Evolutionary conservation across 83 land plant species (phyloP).

Genomic region (Thuja plicata): DNA sequence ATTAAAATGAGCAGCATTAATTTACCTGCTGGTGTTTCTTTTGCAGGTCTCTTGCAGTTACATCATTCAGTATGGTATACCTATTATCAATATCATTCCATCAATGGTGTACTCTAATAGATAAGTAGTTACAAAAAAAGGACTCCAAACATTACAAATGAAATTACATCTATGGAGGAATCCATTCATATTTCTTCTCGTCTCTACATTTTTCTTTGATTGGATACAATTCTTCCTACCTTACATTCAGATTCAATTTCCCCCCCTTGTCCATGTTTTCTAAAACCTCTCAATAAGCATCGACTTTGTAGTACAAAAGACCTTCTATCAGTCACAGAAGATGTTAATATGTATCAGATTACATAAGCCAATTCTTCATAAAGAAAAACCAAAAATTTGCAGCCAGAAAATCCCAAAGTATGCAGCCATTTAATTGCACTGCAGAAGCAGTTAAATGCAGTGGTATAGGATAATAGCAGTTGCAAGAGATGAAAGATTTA

Average conservation of each 20-base stretch:
- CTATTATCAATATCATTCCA: conserved; percentile 19
- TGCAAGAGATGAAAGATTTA: background rate
- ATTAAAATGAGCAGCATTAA: no score
- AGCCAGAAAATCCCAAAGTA: background rate
- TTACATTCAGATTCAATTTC: background rate
- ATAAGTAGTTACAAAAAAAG: background rate
- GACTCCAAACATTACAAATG: background rate
- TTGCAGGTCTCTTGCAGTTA: conserved; percentile 56
- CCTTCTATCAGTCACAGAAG: background rate
- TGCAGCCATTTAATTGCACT: background rate
- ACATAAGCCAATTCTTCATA: background rate
- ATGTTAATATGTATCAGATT: background rate
- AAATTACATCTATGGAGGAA: background rate
- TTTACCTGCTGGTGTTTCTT: conserved; percentile 53
- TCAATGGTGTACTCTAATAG: background rate
- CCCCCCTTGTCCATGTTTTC: background rate
- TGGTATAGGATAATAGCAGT: background rate
- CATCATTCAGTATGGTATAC: conserved; percentile 55
- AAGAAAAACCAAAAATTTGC: background rate
- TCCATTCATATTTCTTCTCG: background rate
- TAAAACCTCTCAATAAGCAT: background rate
- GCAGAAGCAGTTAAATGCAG: background rate
- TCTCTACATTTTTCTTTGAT: background rate
- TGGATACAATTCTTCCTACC: background rate
- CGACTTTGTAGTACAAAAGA: background rate